Percentiles rank a stretch among this genome's conserved stretches.
Conservation (phyloP, 805 yeast genomes). For the Saturnispora hagleri region DNA sequence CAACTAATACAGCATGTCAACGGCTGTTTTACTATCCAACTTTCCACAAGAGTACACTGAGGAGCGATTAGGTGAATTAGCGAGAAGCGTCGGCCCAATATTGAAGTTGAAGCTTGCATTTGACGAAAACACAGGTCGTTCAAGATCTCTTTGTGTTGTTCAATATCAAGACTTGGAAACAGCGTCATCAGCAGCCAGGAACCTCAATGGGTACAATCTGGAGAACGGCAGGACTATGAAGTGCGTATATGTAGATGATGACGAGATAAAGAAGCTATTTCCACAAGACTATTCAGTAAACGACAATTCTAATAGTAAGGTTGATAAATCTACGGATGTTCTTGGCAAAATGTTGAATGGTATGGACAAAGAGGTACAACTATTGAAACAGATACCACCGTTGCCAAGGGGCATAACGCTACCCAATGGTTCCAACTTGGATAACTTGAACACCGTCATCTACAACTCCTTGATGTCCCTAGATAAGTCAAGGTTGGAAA, state of each 20-base stretch:
- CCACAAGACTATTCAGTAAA: slow-evolving; percentile 2
- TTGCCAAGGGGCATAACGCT: slow-evolving; percentile 47
- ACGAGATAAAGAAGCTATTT: neutral
- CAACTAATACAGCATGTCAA: neutral
- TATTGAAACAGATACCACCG: slow-evolving; percentile 33
- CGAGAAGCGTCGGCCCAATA: slow-evolving; percentile 84
- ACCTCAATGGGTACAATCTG: slow-evolving; percentile 67
- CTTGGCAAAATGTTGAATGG: slow-evolving; percentile 2
- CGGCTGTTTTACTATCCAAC: slow-evolving; percentile 4
- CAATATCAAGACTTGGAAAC: slow-evolving; percentile 78
- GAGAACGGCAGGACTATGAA: slow-evolving; percentile 52
- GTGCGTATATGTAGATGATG: slow-evolving; percentile 58
- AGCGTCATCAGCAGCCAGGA: slow-evolving; percentile 85
- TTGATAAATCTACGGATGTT: neutral
- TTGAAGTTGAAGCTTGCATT: slow-evolving; percentile 64
- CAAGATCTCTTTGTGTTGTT: slow-evolving; percentile 78
- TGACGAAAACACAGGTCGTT: slow-evolving; percentile 81
- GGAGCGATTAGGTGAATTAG: slow-evolving; percentile 79
- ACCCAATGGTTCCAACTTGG: slow-evolving; percentile 22
- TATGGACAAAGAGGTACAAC: slow-evolving; percentile 9
- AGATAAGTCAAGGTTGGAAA: slow-evolving; percentile 38
- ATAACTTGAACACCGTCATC: slow-evolving; percentile 33
- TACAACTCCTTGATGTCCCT: slow-evolving; percentile 37
- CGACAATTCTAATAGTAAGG: neutral
- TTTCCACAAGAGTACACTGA: slow-evolving; percentile 90